Conservation (phyloP, 192 early-diverging fungal genomes). For the Podila clonocystis region DNA sequence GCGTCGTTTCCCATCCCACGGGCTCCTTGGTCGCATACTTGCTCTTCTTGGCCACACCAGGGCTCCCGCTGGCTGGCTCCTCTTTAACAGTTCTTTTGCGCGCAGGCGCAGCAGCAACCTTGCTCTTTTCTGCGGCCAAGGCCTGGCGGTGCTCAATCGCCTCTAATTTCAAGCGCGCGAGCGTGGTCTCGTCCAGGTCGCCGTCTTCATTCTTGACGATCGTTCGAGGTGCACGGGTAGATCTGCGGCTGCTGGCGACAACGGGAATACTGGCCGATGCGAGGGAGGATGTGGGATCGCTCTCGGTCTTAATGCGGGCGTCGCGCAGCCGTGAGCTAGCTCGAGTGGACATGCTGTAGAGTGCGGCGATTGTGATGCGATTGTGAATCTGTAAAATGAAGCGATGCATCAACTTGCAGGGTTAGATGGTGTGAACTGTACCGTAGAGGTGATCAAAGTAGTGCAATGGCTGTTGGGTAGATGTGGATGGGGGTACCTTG, state of each 20-base stretch:
- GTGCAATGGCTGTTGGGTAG: no score
- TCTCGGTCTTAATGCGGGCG: constrained; percentile 8
- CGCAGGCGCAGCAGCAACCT: neutral
- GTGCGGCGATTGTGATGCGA: no score
- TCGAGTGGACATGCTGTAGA: constrained; percentile 20
- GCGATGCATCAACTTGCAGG: neutral
- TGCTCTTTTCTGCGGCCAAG: constrained; percentile 5
- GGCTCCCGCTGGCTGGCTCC: neutral
- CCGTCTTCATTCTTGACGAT: constrained; percentile 48
- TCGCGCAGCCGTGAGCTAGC: constrained; percentile 25
- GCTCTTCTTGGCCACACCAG: constrained; percentile 20
- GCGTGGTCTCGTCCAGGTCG: constrained; percentile 20
- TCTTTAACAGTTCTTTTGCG: neutral
- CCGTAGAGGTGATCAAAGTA: no score
- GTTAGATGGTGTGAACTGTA: no score
- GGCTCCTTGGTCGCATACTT: constrained; percentile 54
- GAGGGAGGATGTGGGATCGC: neutral
- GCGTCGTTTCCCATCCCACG: constrained; percentile 70
- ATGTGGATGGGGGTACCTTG: no score
- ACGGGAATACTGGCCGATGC: neutral
- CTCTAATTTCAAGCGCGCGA: constrained; percentile 28
- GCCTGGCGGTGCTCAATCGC: constrained; percentile 27
- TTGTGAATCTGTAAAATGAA: neutral
- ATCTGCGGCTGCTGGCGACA: neutral
- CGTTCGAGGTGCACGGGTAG: neutral